Evolutionary conservation across 495 filamentous ascomycete species (phyloP).

Genomic region (Rostrohypoxylon terebratum): DNA sequence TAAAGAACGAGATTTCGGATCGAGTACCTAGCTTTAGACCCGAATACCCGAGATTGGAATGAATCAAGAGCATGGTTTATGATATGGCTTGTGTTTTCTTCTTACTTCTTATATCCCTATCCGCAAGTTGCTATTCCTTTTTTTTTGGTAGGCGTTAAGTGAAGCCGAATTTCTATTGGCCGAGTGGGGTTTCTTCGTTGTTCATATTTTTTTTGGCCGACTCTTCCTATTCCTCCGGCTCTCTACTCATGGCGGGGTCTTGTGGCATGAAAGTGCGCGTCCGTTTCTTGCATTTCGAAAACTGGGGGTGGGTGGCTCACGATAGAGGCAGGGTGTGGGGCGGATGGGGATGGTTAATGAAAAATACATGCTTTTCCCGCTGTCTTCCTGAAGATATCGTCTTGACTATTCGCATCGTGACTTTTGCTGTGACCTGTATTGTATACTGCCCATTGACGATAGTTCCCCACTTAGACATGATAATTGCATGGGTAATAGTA

Average conservation of each 20-base stretch:
- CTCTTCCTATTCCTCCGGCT: background rate
- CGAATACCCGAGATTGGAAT: conserved; percentile 35
- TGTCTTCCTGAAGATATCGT: conserved; percentile 28
- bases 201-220: conserved; percentile 7
- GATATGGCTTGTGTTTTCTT: conserved; percentile 9
- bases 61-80: conserved; percentile 36
- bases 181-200: conserved; percentile 4
- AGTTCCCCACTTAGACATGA: background rate
- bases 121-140: background rate
- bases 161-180: conserved; percentile 9
- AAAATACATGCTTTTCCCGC: conserved; percentile 36
- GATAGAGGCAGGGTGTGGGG: conserved; percentile 13
- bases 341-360: conserved; percentile 41
- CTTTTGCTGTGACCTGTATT: conserved; percentile 7
- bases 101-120: conserved; percentile 21
- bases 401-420: conserved; percentile 12
- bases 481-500: too few species aligned
- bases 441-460: background rate
- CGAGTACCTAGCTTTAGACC: conserved; percentile 39
- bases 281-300: conserved; percentile 34
- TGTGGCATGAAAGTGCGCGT: conserved; percentile 18
- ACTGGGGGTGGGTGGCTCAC: conserved; percentile 15
- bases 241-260: conserved; percentile 21
- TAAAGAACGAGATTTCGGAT: conserved; percentile 42
- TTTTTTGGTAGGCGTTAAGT: conserved; percentile 33